phyloP scores from a whole-genome alignment of 177 flowering plant species.

The Tripterygium wilfordii region DNA sequence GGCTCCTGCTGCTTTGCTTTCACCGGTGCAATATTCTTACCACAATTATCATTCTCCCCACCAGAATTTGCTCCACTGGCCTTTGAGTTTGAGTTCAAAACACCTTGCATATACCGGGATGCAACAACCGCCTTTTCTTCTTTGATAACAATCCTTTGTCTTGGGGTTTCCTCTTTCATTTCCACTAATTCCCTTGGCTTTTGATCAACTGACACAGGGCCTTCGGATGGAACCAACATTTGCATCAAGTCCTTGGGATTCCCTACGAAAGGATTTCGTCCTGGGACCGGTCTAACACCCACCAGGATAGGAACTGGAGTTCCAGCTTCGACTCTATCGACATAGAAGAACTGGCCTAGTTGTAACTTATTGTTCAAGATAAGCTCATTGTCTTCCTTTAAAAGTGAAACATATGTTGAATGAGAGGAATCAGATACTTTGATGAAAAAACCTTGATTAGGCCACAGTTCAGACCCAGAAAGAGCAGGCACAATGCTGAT shows the following conservation, averaged over 20 bases:
- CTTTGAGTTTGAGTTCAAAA: conserved; percentile 28
- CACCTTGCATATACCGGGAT: conserved; percentile 88
- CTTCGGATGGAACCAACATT: conserved; percentile 55
- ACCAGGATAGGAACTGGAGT: conserved; percentile 76
- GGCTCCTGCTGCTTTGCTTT: conserved; percentile 45
- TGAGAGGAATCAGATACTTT: conserved; percentile 98
- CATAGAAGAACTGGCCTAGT: conserved; percentile 90
- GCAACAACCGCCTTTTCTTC: conserved; percentile 77
- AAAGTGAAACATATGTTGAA: conserved; percentile 75
- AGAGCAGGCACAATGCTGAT: conserved; percentile 95
- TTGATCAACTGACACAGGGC: conserved; percentile 20
- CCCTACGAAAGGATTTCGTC: conserved; percentile 73
- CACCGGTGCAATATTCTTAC: conserved; percentile 24
- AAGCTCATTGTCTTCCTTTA: conserved; percentile 78
- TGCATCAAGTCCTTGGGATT: conserved; percentile 90
- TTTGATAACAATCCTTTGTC: conserved; percentile 66
- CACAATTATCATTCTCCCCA: conserved; percentile 30
- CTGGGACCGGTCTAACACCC: conserved; percentile 79
- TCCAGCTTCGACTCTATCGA: conserved; percentile 65
- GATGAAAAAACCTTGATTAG: conserved; percentile 90
- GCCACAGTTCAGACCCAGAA: conserved; percentile 79
- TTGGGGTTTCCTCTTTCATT: conserved; percentile 30
- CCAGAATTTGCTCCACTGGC: conserved; percentile 23
- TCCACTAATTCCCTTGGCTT: conserved; percentile 25
- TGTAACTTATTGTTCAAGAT: conserved; percentile 78